Conservation (phyloP, 2,329 filamentous ascomycete genomes). For the Botrytis fragariae region DNA sequence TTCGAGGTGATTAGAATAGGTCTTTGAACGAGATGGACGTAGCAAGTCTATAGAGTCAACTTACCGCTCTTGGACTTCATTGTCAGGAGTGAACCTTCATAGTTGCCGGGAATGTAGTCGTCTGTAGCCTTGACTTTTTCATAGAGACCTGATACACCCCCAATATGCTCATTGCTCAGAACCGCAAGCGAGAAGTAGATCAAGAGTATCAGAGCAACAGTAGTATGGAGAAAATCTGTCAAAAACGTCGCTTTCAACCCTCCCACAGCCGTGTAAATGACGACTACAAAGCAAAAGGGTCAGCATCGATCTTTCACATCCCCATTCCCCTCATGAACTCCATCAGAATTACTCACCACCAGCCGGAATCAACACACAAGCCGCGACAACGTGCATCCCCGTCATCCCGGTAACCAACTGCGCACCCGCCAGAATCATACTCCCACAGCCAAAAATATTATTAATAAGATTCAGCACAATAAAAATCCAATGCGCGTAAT, state of each 20-base stretch:
- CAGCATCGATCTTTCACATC: neutral
- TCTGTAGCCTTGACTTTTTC: slow-evolving; percentile 47
- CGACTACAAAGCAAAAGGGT: slow-evolving; percentile 29
- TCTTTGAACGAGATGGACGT: neutral
- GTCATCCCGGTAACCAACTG: slow-evolving; percentile 37
- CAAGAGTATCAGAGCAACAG: slow-evolving; percentile 47
- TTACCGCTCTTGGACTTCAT: slow-evolving; percentile 45
- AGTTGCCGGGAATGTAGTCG: slow-evolving; percentile 46
- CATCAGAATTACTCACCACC: slow-evolving; percentile 25
- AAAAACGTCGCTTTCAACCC: slow-evolving; percentile 30
- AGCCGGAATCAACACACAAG: slow-evolving; percentile 27
- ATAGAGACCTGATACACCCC: slow-evolving; percentile 45
- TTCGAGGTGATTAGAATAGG: neutral
- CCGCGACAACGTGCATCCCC: slow-evolving; percentile 29
- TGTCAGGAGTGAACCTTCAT: slow-evolving; percentile 47
- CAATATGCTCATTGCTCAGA: slow-evolving; percentile 44
- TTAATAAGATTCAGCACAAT: slow-evolving; percentile 44
- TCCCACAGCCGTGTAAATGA: slow-evolving; percentile 27
- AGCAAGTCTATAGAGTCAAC: neutral
- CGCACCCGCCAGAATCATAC: slow-evolving; percentile 47
- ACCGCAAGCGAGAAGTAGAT: slow-evolving; percentile 48
- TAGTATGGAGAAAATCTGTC: slow-evolving; percentile 42
- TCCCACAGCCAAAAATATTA: slow-evolving; percentile 46
- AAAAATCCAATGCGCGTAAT: slow-evolving; percentile 42
- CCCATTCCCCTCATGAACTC: neutral